Evolutionary conservation across 352 stramenopile species (phyloP), one percentile per base, ranked within the genome.

Genomic region (Thalassiosira delicatula): DNA sequence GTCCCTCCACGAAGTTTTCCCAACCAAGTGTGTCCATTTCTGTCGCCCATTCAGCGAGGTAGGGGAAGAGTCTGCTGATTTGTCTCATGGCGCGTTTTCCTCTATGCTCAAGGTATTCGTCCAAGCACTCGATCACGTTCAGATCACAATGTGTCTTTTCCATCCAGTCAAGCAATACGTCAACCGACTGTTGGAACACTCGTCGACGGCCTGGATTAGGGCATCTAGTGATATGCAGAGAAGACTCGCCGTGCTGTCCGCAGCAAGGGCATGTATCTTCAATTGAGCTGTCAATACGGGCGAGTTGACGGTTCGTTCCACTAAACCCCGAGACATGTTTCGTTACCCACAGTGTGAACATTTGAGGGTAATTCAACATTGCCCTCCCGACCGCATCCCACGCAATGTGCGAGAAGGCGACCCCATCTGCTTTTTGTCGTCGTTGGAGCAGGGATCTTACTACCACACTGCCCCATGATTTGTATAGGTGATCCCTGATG

Each of bases 1-100:
- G 19, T 4, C 71, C 79, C 54, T 86, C 71, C 0, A 86, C 12
- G 12, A 86, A 68, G 27, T 37, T 32, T 23, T 82, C 46, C 67
- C 71, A 86, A 0, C 79, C 71, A n/a, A 81, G 70, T 1, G 14
- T n/a, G 23, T 85, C 78, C 19, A 40, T 35, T 19, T 21, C 25
- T 30, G 27, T 4, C 37, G 37, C n/a, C n/a, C n/a, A n/a, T n/a
- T n/a, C n/a, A n/a, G n/a, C n/a, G n/a, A n/a, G n/a, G n/a, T n/a
- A n/a, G n/a, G n/a, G n/a, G n/a, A n/a, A n/a, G n/a, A n/a, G n/a
- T n/a, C n/a, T n/a, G n/a, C n/a, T n/a, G n/a, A n/a, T n/a, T n/a
- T n/a, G n/a, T n/a, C n/a, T n/a, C n/a, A n/a, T n/a, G n/a, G n/a
- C n/a, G n/a, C n/a, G n/a, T n/a, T n/a, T n/a, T 14, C 37, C 37